Conservation (phyloP, 2,329 filamentous ascomycete species). For the Fusarium fracticaudum region DNA sequence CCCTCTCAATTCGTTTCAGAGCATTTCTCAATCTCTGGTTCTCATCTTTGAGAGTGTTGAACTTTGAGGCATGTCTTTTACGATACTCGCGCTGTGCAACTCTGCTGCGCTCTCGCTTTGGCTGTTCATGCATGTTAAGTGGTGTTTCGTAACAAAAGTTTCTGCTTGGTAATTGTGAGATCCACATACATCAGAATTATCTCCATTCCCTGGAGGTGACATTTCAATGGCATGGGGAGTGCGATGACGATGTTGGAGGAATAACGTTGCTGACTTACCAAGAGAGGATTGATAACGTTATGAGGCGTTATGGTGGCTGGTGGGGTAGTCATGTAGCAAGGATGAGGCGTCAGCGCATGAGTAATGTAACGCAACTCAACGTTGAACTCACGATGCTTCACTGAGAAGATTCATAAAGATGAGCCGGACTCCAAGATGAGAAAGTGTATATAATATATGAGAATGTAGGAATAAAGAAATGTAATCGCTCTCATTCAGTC, state of each 20-base stretch:
- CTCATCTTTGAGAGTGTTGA: slow-evolving; percentile 40
- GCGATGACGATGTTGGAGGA: background rate
- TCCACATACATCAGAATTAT: slow-evolving; percentile 26
- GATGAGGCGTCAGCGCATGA: background rate
- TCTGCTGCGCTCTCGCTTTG: slow-evolving; percentile 41
- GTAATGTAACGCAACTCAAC: slow-evolving; percentile 20
- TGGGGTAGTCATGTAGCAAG: slow-evolving; percentile 4
- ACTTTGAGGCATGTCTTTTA: slow-evolving; percentile 40
- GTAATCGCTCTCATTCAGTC: background rate
- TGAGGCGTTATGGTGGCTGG: slow-evolving; percentile 13
- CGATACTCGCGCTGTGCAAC: slow-evolving; percentile 42
- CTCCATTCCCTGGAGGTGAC: slow-evolving; percentile 25
- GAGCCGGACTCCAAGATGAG: no score
- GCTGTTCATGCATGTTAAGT: slow-evolving; percentile 17
- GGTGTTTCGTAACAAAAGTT: background rate
- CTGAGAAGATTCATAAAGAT: background rate
- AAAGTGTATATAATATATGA: background rate
- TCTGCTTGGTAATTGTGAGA: slow-evolving; percentile 25
- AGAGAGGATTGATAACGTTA: slow-evolving; percentile 19
- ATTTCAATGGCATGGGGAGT: slow-evolving; percentile 9
- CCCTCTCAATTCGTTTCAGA: slow-evolving; percentile 26
- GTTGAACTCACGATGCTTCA: background rate
- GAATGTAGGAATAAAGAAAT: background rate
- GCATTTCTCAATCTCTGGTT: slow-evolving; percentile 38
- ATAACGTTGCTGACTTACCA: slow-evolving; percentile 20